These are phyloP conservation scores for Candida maesae DNA, from an alignment of 805 yeast species.

Conservation along the genomic window DNA sequence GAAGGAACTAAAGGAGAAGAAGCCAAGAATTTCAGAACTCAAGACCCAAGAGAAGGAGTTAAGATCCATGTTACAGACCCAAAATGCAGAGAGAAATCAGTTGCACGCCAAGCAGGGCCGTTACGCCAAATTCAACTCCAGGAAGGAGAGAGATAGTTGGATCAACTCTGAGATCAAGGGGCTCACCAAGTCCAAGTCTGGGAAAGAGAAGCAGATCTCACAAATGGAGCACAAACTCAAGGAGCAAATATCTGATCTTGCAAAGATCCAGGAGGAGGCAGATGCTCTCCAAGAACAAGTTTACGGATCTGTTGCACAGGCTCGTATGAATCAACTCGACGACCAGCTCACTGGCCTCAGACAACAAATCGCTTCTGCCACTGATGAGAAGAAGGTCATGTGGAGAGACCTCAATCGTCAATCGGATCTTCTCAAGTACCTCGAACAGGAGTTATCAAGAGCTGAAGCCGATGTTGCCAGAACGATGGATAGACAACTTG, in stretches of 20 bases:
- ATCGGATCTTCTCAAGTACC: conserved; percentile 51
- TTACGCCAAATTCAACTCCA: conserved; percentile 51
- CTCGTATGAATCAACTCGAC: conserved; percentile 21
- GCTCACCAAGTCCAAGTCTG: conserved; percentile 22
- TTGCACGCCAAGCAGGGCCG: conserved; percentile 72
- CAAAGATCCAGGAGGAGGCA: conserved; percentile 29
- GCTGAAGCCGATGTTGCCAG: conserved; percentile 62
- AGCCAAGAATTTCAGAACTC: conserved; percentile 40
- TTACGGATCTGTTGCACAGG: conserved; percentile 31
- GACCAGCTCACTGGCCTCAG: conserved; percentile 33
- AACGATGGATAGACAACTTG: conserved; percentile 70
- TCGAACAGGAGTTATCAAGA: conserved; percentile 48
- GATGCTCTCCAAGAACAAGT: conserved; percentile 35
- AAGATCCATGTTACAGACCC: conserved; percentile 37
- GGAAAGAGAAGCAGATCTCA: conserved; percentile 27
- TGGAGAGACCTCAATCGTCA: conserved; percentile 79
- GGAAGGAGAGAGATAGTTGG: conserved; percentile 66
- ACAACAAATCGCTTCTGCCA: conserved; percentile 38
- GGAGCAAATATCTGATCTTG: conserved; percentile 19
- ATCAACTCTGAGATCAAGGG: conserved; percentile 46
- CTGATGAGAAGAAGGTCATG: conserved; percentile 63
- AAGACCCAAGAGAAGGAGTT: conserved; percentile 37
- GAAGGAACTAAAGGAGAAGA: conserved; percentile 31
- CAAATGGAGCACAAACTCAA: conserved; percentile 18
- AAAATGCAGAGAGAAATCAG: conserved; percentile 50